Evolutionary conservation across 2,329 filamentous ascomycete genomes (phyloP), one percentile per base, ranked within the genome.

Genomic region (Penicillium frequentans): DNA sequence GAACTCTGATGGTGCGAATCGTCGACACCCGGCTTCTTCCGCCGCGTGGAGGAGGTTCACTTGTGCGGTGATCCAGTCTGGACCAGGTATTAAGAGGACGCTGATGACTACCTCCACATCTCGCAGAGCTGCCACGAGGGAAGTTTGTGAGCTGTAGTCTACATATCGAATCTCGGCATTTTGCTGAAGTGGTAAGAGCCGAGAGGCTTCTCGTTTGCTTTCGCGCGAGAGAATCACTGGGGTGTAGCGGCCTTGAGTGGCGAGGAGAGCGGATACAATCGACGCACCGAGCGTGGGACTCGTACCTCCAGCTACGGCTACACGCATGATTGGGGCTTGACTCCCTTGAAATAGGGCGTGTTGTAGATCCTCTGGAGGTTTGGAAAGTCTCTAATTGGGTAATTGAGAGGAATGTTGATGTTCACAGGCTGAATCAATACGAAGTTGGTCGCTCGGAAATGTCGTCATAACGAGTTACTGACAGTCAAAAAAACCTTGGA

Each of bases 1-100:
- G 26, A 78, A 82, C 54, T 75, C 75, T 44, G 74, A 76, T 1
- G 79, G 79, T 3, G 80, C 73, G 57, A 81, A 83, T 9, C 81
- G 73, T 42, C 70, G 67, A 1, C 80, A 74, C 1, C 78, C 77
- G 1, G 76, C 77, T 27, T 70, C 65, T 52, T 78, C 76, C 1
- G 76, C 71, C 3, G 80, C 80, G 7, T 69, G 70, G 3, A 75
- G 71, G 0, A 83, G 69, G 4, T 71, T 71, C 5, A 77, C 67
- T 51, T 83, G 76, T 5, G 70, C 59, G 8, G 57, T 56, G n/a
- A 64, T 56, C 13, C 60, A 62, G 9, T 66, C 64, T 16, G 58
- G 54, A 51, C 65, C 48, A 56, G 61, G 58, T 49, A 19, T 37
- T n/a, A 37, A n/a, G n/a, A 37, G 35, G n/a, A 37, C 35, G 16